These are phyloP conservation scores for Salvia hispanica DNA, from an alignment of 257 asterid species.

Conservation along the genomic window DNA sequence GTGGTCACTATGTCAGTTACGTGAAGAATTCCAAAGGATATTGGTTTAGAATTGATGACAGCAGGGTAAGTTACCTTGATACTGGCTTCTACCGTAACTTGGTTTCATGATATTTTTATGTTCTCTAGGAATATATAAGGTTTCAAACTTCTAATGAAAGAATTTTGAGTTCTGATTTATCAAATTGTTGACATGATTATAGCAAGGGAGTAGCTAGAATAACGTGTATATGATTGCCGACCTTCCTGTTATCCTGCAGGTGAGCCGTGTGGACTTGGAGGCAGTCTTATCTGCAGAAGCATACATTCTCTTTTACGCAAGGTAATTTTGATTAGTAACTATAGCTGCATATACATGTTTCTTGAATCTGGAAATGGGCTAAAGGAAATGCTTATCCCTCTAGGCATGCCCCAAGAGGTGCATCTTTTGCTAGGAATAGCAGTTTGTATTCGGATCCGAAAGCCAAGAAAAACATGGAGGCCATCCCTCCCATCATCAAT, in stretches of 20 bases:
- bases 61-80: slow-evolving; percentile 41
- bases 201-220: slow-evolving; percentile 1
- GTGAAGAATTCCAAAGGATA: slow-evolving; percentile 46
- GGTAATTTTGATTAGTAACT: slow-evolving; percentile 29
- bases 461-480: slow-evolving; percentile 38
- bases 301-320: slow-evolving; percentile 53
- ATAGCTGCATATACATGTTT: neutral
- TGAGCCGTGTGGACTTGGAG: slow-evolving; percentile 45
- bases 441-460: slow-evolving; percentile 37
- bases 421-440: slow-evolving; percentile 28
- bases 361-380: slow-evolving; percentile 4
- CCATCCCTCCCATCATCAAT: slow-evolving; percentile 42
- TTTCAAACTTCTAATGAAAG: slow-evolving; percentile 3
- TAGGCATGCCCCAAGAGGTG: slow-evolving; percentile 41
- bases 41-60: slow-evolving; percentile 54
- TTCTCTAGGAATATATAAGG: neutral
- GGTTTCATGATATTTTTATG: slow-evolving; percentile 12
- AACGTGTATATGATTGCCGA: neutral
- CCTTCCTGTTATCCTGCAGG: slow-evolving; percentile 34
- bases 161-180: neutral
- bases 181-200: neutral
- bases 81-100: neutral
- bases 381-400: slow-evolving; percentile 11
- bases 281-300: slow-evolving; percentile 52
- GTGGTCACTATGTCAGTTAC: slow-evolving; percentile 61